Base-by-base conservation (phyloP, 2,329 filamentous ascomycete genomes). In the Ophiostoma fasciatum region DNA sequence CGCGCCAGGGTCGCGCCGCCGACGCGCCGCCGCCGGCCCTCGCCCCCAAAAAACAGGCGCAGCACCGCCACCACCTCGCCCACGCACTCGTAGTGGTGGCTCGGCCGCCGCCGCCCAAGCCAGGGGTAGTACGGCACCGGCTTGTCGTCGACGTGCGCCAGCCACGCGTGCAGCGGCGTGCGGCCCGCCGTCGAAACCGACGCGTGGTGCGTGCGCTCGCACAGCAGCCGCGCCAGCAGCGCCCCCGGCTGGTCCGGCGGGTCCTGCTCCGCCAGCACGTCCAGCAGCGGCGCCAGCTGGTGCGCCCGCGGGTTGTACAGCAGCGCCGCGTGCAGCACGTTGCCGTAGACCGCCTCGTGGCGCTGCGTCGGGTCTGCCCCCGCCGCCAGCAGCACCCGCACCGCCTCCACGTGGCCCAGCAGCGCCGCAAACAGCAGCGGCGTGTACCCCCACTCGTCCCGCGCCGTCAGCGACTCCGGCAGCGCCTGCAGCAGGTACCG, bases 361-460 rank as follows among this genome's bases (percentile, higher is more conserved):
- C 74, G 74, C 23, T 59, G 59, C 1, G 71, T 70, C 49, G 82
- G 76, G 48, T 90, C 73, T 3, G 81, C 80, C 4, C 79, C 81
- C 19, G 68, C 71, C 1, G 66, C 59, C 34, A 88, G 63, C 25
- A 93, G 63, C 1, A 72, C 59, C 47, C 71, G 69, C 13, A 68
- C 67, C 15, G 68, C 66, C 2, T 71, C 58, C 13, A 64, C 46
- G 15, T 68, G 65, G 10, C 68, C 65, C 4, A 71, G 56, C 3
- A 62, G 56, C 42, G 75, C 78, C 2, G 82, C 81, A 9, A 82
- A 51, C 38, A 75, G 66, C 1, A 92, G 61, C 2, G 83, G 82
- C 0, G 81, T 87, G 34, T 67, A 59, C 1, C 72, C 72, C 7
- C 59, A 49, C 1, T 60, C 52, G 1, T 66, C 71, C 47, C 73